phyloP scores from a whole-genome alignment of 495 filamentous ascomycete genomes.

The Tetracladium setigerum region DNA sequence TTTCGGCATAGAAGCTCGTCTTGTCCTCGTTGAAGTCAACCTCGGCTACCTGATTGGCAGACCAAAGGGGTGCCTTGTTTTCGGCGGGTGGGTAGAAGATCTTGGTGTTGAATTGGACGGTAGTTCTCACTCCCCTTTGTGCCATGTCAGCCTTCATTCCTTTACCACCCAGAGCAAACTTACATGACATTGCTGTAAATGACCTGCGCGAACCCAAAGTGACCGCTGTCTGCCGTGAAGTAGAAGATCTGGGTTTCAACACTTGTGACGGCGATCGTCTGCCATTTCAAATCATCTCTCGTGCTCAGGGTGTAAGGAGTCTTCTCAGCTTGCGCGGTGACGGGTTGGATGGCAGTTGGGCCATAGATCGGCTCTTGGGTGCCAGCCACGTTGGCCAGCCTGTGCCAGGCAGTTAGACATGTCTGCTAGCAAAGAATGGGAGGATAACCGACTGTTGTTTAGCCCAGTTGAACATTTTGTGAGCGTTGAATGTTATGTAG shows the following conservation, averaged over 20 bases:
- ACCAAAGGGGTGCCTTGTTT: slow-evolving; percentile 68
- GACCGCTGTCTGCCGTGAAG: slow-evolving; percentile 69
- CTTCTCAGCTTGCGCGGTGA: slow-evolving; percentile 69
- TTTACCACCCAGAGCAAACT: slow-evolving; percentile 26
- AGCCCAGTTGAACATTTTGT: slow-evolving; percentile 53
- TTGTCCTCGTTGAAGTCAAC: slow-evolving; percentile 78
- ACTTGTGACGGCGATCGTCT: slow-evolving; percentile 68
- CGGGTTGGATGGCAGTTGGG: slow-evolving; percentile 76
- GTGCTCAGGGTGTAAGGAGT: slow-evolving; percentile 74
- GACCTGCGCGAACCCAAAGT: slow-evolving; percentile 73
- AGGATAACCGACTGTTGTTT: slow-evolving; percentile 54
- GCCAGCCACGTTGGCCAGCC: slow-evolving; percentile 85
- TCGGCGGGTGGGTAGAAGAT: slow-evolving; percentile 66
- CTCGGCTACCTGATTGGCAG: slow-evolving; percentile 65
- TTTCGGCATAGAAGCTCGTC: slow-evolving; percentile 73
- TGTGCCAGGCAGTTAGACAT: slow-evolving; percentile 28
- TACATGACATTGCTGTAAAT: slow-evolving; percentile 98
- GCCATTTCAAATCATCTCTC: slow-evolving; percentile 77
- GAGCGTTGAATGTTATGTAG: slow-evolving; percentile 2
- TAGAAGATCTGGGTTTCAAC: slow-evolving; percentile 99
- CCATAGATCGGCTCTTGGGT: slow-evolving; percentile 97
- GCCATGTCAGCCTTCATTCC: slow-evolving; percentile 24
- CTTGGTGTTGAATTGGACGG: slow-evolving; percentile 86
- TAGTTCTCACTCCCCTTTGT: slow-evolving; percentile 76
- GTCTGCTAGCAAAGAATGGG: not conserved